These are phyloP conservation scores for Daphne laureola DNA, from an alignment of 441 rosid genomes.

Conservation along the genomic window DNA sequence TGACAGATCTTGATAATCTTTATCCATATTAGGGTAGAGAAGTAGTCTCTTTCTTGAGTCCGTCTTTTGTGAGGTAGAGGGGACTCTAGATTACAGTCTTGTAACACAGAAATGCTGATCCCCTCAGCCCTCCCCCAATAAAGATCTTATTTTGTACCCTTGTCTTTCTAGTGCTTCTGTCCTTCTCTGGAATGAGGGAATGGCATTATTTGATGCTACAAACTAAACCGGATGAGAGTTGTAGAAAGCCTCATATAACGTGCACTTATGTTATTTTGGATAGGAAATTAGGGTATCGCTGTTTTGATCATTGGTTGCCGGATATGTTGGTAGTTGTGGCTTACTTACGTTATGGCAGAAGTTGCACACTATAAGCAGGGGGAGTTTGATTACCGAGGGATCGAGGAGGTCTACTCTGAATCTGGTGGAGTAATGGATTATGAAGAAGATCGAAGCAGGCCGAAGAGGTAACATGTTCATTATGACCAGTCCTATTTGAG, in stretches of 20 bases:
- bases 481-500: not conserved
- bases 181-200: too few relatives aligned
- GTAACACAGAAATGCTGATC: too few relatives aligned
- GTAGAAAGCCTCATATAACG: not conserved
- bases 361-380: constrained; percentile 96
- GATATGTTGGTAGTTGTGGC: constrained; percentile 82
- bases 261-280: constrained; percentile 3
- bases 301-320: constrained; percentile 21
- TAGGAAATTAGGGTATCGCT: constrained; percentile 4
- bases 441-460: constrained; percentile 87
- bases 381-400: constrained; percentile 76
- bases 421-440: constrained; percentile 98
- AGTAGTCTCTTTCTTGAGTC: too few relatives aligned
- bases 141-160: too few relatives aligned
- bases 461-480: constrained; percentile 65
- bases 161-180: too few relatives aligned
- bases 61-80: too few relatives aligned
- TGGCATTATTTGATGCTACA: too few relatives aligned
- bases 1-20: too few relatives aligned
- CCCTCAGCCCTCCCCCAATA: too few relatives aligned
- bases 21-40: too few relatives aligned
- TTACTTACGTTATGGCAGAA: constrained; percentile 99
- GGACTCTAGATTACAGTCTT: too few relatives aligned
- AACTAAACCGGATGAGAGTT: too few relatives aligned
- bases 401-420: constrained; percentile 91